phyloP scores from a whole-genome alignment of 2,329 filamentous ascomycete genomes.

The Beauveria brongniartii region DNA sequence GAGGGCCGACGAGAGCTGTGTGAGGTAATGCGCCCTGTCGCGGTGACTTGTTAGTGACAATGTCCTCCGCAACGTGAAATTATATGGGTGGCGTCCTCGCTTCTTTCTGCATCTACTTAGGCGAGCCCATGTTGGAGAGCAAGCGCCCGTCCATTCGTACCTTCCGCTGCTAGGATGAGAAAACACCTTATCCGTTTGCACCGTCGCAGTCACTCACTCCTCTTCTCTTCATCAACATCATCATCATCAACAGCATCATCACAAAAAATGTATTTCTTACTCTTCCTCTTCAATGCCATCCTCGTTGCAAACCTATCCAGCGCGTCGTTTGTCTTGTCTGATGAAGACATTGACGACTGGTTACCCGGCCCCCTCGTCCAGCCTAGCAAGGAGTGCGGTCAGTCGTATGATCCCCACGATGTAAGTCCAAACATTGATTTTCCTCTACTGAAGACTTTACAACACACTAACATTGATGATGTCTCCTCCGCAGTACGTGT shows the following conservation, averaged over 20 bases:
- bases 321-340: neutral
- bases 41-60: neutral
- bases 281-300: no score
- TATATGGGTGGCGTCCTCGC: neutral
- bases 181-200: neutral
- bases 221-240: neutral
- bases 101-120: neutral
- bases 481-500: slow-evolving; percentile 20
- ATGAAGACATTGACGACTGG: neutral
- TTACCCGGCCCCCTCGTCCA: neutral
- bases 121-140: neutral
- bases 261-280: neutral
- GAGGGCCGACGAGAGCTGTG: neutral
- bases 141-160: neutral
- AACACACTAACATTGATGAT: neutral
- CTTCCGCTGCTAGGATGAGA: no score
- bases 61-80: neutral
- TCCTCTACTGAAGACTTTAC: no score
- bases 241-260: neutral
- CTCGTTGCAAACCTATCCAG: no score
- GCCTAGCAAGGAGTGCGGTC: neutral
- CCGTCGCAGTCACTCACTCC: neutral
- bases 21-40: neutral
- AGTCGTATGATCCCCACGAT: neutral
- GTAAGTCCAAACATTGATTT: neutral